Conservation (phyloP, 352 stramenopile species). For the Pythium volutum region DNA sequence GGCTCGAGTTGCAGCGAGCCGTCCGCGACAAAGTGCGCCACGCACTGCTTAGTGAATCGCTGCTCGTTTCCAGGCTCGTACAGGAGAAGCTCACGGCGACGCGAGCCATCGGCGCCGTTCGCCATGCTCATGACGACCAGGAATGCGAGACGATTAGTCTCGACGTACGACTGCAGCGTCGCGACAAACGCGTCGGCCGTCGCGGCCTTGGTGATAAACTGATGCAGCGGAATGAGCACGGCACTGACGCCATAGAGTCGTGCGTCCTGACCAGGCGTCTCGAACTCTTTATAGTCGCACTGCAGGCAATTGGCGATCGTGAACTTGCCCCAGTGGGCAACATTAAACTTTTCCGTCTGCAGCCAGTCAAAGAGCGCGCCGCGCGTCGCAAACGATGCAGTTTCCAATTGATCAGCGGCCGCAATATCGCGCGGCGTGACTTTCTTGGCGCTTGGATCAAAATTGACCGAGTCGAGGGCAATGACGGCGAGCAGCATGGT, state of each 20-base stretch:
- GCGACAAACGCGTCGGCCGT: slow-evolving; percentile 27
- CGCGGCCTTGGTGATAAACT: slow-evolving; percentile 46
- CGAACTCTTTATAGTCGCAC: slow-evolving; percentile 84
- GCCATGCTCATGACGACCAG: slow-evolving; percentile 73
- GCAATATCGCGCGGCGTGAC: slow-evolving; percentile 60
- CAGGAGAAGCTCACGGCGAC: slow-evolving; percentile 62
- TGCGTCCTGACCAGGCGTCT: slow-evolving; percentile 16
- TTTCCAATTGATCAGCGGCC: slow-evolving; percentile 39
- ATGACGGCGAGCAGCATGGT: slow-evolving; percentile 82
- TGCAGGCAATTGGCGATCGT: slow-evolving; percentile 61
- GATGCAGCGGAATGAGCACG: slow-evolving; percentile 52
- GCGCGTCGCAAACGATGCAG: slow-evolving; percentile 39
- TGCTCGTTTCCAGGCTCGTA: slow-evolving; percentile 34
- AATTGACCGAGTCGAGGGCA: slow-evolving; percentile 76
- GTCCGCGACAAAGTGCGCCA: slow-evolving; percentile 36
- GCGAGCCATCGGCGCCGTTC: slow-evolving; percentile 34
- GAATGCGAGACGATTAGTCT: slow-evolving; percentile 52
- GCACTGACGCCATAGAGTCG: slow-evolving; percentile 61
- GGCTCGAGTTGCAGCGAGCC: slow-evolving; percentile 40
- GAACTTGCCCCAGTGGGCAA: slow-evolving; percentile 58
- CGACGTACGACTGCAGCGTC: slow-evolving; percentile 37
- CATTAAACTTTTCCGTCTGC: slow-evolving; percentile 64
- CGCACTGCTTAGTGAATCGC: slow-evolving; percentile 28
- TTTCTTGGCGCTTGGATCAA: slow-evolving; percentile 72
- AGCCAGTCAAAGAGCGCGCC: slow-evolving; percentile 61